A percentile compares a stretch with the other conserved stretches of the same genome.
Evolutionary conservation across 495 filamentous ascomycete genomes (phyloP).

Genomic region (Talaromyces stipitatus): DNA sequence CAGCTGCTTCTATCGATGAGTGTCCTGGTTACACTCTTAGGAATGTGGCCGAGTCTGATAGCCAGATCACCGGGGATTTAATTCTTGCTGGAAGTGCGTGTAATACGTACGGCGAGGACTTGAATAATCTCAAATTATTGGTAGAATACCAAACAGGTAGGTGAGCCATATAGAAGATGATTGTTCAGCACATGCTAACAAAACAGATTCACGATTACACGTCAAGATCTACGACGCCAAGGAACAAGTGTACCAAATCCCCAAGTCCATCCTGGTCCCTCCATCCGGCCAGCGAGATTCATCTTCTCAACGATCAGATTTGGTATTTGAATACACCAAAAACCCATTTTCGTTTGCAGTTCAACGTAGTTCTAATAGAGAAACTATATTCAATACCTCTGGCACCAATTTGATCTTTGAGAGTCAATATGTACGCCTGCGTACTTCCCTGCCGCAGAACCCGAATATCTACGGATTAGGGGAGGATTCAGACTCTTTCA

Average conservation of each 20-base stretch:
- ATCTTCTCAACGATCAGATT: conserved; percentile 16
- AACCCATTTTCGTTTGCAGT: conserved; percentile 45
- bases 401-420: conserved; percentile 42
- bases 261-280: conserved; percentile 65
- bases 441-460: conserved; percentile 36
- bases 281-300: conserved; percentile 23
- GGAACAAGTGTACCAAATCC: conserved; percentile 73
- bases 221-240: conserved; percentile 72
- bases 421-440: conserved; percentile 49
- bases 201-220: conserved; percentile 68
- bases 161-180: background rate
- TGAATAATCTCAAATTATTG: conserved; percentile 36
- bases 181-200: background rate
- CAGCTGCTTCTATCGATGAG: background rate
- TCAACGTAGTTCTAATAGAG: conserved; percentile 35
- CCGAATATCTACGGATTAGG: conserved; percentile 51
- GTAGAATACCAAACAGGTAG: conserved; percentile 41
- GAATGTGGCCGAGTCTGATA: conserved; percentile 26
- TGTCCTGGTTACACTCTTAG: conserved; percentile 47
- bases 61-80: conserved; percentile 41
- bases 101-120: conserved; percentile 48
- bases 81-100: conserved; percentile 40
- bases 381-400: conserved; percentile 41
- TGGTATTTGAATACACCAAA: conserved; percentile 41
- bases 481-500: conserved; percentile 42